Conservation (phyloP, 108 stramenopile genomes). For the Skeletonema potamos region DNA sequence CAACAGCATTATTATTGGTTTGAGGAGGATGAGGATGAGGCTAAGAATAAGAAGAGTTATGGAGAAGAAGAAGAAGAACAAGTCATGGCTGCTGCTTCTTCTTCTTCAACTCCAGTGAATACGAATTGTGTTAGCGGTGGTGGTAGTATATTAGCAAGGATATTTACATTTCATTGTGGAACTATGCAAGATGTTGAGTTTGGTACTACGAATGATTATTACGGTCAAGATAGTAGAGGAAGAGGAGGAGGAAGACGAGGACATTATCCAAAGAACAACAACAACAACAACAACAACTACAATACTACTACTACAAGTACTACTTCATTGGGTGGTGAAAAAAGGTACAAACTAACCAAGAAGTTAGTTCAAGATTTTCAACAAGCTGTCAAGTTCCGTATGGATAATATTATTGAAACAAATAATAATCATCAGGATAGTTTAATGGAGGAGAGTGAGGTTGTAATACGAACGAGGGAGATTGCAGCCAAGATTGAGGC, state of each 20-base stretch:
- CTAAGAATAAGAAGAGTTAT: not conserved
- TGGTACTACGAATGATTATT: not conserved
- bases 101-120: not conserved
- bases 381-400: slow-evolving; percentile 20
- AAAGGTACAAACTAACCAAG: slow-evolving; percentile 18
- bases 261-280: not conserved
- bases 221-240: not conserved
- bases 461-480: slow-evolving; percentile 21
- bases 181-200: not conserved
- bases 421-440: too few species aligned
- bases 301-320: too few species aligned
- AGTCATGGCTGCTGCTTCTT: too few species aligned
- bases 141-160: not conserved
- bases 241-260: not conserved
- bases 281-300: slow-evolving; percentile 1
- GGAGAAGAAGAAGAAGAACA: too few species aligned
- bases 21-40: not conserved
- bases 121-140: not conserved
- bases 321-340: not conserved
- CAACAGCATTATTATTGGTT: not conserved
- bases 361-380: slow-evolving; percentile 28
- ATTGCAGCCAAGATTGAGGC: slow-evolving; percentile 31
- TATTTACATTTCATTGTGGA: not conserved
- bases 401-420: slow-evolving; percentile 20
- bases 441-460: not conserved